Evolutionary conservation across 2,329 filamentous ascomycete species (phyloP).

Genomic region (Pseudonectria foliicola): DNA sequence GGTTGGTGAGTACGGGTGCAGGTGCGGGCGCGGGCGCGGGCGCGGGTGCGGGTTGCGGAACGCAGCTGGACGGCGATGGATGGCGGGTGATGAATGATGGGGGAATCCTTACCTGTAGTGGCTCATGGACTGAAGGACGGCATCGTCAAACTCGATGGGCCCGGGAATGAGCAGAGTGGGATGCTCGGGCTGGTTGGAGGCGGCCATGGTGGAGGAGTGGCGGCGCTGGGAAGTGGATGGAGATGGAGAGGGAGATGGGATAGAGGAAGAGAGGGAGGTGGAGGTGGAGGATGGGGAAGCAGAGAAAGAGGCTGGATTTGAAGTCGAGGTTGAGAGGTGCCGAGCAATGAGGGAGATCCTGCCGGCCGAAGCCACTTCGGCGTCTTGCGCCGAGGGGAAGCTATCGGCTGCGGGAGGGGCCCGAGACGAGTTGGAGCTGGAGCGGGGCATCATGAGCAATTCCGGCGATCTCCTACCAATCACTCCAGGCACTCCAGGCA

Average conservation of each 20-base stretch:
- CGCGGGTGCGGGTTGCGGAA: background rate
- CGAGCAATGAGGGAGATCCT: conserved; percentile 24
- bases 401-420: conserved; percentile 14
- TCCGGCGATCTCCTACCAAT: too few species aligned
- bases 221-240: conserved; percentile 13
- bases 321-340: conserved; percentile 11
- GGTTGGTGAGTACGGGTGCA: conserved; percentile 4
- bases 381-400: conserved; percentile 23
- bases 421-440: too few species aligned
- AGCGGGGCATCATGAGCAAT: too few species aligned
- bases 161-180: conserved; percentile 87
- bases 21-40: conserved; percentile 2
- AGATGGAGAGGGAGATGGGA: conserved; percentile 11
- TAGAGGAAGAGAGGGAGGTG: conserved; percentile 9
- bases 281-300: conserved; percentile 11
- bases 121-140: conserved; percentile 87
- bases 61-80: background rate
- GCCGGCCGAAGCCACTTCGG: conserved; percentile 19
- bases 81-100: background rate
- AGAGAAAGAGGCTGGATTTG: background rate
- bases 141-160: conserved; percentile 98
- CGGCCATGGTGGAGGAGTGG: conserved; percentile 23
- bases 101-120: conserved; percentile 65
- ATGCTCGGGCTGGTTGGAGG: conserved; percentile 53
- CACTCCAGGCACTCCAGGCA: too few species aligned